Percentiles rank a stretch among this genome's conserved stretches.
Evolutionary conservation across 139 green algal species (phyloP).

Genomic region (Edaphochlamys debaryana): DNA sequence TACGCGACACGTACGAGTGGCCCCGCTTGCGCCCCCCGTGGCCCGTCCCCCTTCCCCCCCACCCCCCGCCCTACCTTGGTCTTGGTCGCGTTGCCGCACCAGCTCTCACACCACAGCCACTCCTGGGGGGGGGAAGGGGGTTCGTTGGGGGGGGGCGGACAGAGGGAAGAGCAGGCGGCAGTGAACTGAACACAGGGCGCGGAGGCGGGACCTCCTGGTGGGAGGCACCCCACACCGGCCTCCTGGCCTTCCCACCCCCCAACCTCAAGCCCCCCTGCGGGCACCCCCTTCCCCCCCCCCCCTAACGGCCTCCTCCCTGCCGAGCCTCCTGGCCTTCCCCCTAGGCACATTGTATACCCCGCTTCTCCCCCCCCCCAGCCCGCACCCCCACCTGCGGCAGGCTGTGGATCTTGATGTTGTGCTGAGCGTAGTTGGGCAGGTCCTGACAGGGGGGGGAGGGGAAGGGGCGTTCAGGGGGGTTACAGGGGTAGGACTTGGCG

Average conservation of each 20-base stretch:
- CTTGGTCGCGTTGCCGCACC: slow-evolving; percentile 96
- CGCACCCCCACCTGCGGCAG: slow-evolving; percentile 71
- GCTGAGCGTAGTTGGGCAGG: slow-evolving; percentile 98
- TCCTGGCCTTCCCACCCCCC: no score
- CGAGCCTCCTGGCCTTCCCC: no score
- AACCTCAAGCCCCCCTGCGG: no score
- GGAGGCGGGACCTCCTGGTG: no score
- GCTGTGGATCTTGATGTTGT: slow-evolving; percentile 93
- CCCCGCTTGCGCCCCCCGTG: background rate
- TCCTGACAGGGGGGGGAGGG: no score
- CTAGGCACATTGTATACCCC: no score
- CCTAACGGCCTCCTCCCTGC: no score
- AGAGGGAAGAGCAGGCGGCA: background rate
- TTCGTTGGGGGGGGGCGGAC: background rate
- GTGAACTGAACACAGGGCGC: background rate
- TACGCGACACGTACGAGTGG: no score
- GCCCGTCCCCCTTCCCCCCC: background rate
- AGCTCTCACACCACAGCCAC: slow-evolving; percentile 99
- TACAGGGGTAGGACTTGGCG: no score
- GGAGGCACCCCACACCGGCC: no score
- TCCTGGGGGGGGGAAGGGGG: slow-evolving; percentile 62
- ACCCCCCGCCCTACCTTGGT: slow-evolving; percentile 44
- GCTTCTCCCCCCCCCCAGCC: background rate
- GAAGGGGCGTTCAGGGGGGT: no score
- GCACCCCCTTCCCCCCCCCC: background rate